Evolutionary conservation across 805 yeast genomes (phyloP), one percentile per base, ranked within the genome.

Genomic region (Spathaspora girioi): DNA sequence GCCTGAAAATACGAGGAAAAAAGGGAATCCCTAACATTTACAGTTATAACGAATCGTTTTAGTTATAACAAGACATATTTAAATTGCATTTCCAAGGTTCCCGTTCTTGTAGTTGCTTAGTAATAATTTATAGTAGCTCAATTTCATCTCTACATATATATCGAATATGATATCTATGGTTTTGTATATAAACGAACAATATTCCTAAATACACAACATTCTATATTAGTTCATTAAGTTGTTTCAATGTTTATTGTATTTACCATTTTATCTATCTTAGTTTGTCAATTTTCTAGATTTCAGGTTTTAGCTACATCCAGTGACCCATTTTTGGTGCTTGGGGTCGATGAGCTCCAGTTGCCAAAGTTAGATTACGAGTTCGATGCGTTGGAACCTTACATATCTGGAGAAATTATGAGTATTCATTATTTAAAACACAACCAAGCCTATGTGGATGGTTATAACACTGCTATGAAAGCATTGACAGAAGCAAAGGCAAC

Each of bases 381-480:
- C 60, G 87, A 83, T 58, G 96, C 89, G 20, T 76, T 90, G 50
- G 97, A 90, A 76, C 97, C 97, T 52, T 80, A 71, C 72, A 88
- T 90, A 60, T 83, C 94, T 41, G 96, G 91, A 44, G 83, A 88
- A 66, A 90, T 90, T 73, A 91, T 89, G 71, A 94, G 87, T 69
- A 57, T 84, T 49, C 97, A 90, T 75, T 87, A 90, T 80, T 79
- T 84, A 58, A 91, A 91, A 78, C 97, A 90, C 72, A 97, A 90
- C 69, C 94, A 89, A 73, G 88, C 97, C 32, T 90, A 90, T 64
- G 96, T 89, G 59, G 87, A 80, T 66, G 92, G 94, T 46, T 88
- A 82, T 76, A 91, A 90, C 75, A 70, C 83, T 23, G 90, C 94
- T 20, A 68, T 80, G 58, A 96, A 87, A 69, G 85, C 89, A 71